phyloP scores from a whole-genome alignment of 768 basidiomycete genomes.

The Suillus subluteus region DNA sequence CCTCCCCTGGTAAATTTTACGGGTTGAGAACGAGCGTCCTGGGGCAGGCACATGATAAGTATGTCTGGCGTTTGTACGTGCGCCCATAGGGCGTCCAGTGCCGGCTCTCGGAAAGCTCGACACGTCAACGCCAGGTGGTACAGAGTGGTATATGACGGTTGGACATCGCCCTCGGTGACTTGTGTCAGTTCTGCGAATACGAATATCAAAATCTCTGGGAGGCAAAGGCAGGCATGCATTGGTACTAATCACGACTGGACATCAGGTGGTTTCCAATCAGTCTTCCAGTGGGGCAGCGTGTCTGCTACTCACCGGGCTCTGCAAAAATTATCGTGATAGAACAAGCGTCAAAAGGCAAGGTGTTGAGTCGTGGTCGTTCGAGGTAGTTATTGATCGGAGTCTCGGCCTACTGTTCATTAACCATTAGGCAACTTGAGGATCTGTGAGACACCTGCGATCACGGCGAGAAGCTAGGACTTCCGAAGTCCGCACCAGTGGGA shows the following conservation, averaged over 20 bases:
- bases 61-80: background rate
- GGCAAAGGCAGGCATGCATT: background rate
- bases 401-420: background rate
- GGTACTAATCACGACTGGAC: background rate
- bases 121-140: background rate
- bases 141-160: background rate
- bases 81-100: background rate
- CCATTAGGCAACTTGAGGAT: background rate
- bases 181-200: background rate
- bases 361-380: no score
- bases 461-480: background rate
- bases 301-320: background rate
- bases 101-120: background rate
- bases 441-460: background rate
- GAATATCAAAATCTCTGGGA: background rate
- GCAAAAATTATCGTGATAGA: background rate
- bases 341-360: background rate
- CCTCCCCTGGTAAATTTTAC: background rate
- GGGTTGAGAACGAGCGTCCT: constrained; percentile 4
- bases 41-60: background rate
- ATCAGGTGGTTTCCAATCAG: background rate
- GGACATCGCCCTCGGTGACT: background rate
- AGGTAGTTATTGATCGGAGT: background rate
- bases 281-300: background rate
- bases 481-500: background rate